Percentiles rank a stretch among this genome's conserved stretches.
phyloP scores from a whole-genome alignment of 371 early-diverging fungal species.

The Rhizopus delemar region DNA sequence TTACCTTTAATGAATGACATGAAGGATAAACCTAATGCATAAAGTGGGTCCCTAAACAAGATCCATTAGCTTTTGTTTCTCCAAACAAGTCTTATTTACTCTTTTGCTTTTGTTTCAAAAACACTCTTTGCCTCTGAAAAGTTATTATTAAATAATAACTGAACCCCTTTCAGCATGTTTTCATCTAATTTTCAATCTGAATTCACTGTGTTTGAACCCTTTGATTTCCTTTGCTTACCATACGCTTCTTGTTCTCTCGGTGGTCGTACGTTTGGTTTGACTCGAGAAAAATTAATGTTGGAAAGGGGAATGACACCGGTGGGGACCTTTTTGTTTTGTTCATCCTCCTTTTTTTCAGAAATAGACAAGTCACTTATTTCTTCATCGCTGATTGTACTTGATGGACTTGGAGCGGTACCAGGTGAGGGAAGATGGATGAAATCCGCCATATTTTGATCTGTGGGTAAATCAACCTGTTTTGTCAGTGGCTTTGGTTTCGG shows the following conservation, averaged over 20 bases:
- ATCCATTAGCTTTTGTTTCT: neutral
- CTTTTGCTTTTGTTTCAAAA: constrained; percentile 35
- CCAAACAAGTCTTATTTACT: constrained; percentile 24
- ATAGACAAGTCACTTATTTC: constrained; percentile 10
- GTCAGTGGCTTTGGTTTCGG: constrained; percentile 11
- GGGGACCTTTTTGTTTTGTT: neutral
- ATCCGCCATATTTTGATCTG: constrained; percentile 49
- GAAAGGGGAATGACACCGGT: constrained; percentile 13
- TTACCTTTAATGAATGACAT: constrained; percentile 53
- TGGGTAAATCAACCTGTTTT: constrained; percentile 31
- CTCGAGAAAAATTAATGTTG: constrained; percentile 24
- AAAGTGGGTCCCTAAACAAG: constrained; percentile 38
- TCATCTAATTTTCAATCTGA: constrained; percentile 35
- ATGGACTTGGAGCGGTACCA: constrained; percentile 27
- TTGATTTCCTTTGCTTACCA: constrained; percentile 27
- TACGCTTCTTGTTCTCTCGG: constrained; percentile 46
- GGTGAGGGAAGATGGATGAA: constrained; percentile 48
- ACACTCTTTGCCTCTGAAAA: constrained; percentile 48
- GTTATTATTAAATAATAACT: constrained; percentile 57
- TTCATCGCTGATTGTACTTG: constrained; percentile 1
- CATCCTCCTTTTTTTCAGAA: neutral
- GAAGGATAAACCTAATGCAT: constrained; percentile 41
- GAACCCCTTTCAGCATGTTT: constrained; percentile 48
- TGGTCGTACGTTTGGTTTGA: constrained; percentile 37
- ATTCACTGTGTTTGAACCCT: neutral